Conservation (phyloP, 2,329 filamentous ascomycete genomes). For the Xylariaceae sp. region DNA sequence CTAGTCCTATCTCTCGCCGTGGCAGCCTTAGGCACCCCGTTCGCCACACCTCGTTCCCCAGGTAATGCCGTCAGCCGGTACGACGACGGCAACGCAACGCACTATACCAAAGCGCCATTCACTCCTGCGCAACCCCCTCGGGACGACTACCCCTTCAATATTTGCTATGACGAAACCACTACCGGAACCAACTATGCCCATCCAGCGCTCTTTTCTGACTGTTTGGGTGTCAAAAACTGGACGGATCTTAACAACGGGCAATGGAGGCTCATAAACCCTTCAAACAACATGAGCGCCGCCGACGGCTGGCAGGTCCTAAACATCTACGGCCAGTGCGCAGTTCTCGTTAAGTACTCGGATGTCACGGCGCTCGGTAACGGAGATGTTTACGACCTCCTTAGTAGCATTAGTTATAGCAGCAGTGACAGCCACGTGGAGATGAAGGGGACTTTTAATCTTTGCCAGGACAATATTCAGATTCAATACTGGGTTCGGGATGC, state of each 20-base stretch:
- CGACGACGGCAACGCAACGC: too few relatives aligned
- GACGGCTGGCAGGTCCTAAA: slow-evolving; percentile 15
- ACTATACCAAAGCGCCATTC: too few relatives aligned
- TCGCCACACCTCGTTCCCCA: too few relatives aligned
- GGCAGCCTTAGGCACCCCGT: too few relatives aligned
- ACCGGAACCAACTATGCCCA: slow-evolving; percentile 2
- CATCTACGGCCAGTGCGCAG: slow-evolving; percentile 7
- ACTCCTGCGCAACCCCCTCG: slow-evolving; percentile 8
- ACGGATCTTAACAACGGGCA: slow-evolving; percentile 11
- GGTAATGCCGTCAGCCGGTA: too few relatives aligned
- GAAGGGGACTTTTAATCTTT: slow-evolving; percentile 11
- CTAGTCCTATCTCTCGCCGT: too few relatives aligned
- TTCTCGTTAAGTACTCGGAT: slow-evolving; percentile 13
- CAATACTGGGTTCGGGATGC: too few relatives aligned
- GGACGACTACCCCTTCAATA: not conserved
- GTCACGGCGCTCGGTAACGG: slow-evolving; percentile 14
- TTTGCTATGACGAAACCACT: slow-evolving; percentile 3
- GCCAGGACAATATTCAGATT: too few relatives aligned
- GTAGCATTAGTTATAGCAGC: slow-evolving; percentile 6
- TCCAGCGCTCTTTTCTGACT: slow-evolving; percentile 13
- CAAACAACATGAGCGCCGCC: slow-evolving; percentile 4
- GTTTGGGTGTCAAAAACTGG: slow-evolving; percentile 14
- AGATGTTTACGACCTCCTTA: slow-evolving; percentile 17
- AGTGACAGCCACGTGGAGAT: slow-evolving; percentile 11
- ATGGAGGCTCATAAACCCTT: slow-evolving; percentile 11